Evolutionary conservation across 306 rosid genomes (phyloP), one percentile per base, ranked within the genome.

Genomic region (Vachellia collinsii): DNA sequence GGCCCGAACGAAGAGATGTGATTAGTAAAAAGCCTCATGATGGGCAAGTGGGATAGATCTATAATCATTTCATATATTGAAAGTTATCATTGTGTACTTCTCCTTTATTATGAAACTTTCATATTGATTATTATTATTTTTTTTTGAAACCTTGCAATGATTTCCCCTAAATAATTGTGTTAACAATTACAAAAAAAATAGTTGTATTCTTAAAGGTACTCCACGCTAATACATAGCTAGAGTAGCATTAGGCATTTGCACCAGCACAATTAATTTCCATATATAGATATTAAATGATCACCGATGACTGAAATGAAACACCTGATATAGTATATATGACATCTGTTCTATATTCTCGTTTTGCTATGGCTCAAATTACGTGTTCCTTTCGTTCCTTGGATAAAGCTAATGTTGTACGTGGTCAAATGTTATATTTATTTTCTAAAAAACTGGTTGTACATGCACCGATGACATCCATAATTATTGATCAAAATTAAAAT

Each of bases 341-440:
- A 22, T 25, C 68, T 5, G n/a, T 12, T 62, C 4, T 13, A 29
- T 70, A 13, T 70, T 48, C 9, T 14, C 16, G 7, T 44, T 5
- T 54, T 50, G 41, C 25, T 0, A 72, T 16, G 74, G 23, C 13
- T 5, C 14, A n/a, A 48, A 14, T 72, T 72, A 16, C 76, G 63
- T 72, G 63, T n/a, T 17, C 56, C 29, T 72, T 72, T 48, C 76
- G 76, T 72, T 72, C 61, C 75, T 71, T 71, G 42, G 47, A 71
- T 47, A n/a, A 11, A 7, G 22, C 58, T n/a, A 41, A 54, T 10
- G 7, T 42, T 5, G 51, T 69, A 42, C 53, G 11, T 13, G 42
- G 34, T 16, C 46, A 54, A 54, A 16, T 29, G 1, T 29, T 29
- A 0, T 3, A 0, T 14, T 17, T 16, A 6, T 6, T 42, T 42